These are phyloP conservation scores for Recurvomyces mirabilis DNA, from an alignment of 495 filamentous ascomycete species.

Conservation along the genomic window DNA sequence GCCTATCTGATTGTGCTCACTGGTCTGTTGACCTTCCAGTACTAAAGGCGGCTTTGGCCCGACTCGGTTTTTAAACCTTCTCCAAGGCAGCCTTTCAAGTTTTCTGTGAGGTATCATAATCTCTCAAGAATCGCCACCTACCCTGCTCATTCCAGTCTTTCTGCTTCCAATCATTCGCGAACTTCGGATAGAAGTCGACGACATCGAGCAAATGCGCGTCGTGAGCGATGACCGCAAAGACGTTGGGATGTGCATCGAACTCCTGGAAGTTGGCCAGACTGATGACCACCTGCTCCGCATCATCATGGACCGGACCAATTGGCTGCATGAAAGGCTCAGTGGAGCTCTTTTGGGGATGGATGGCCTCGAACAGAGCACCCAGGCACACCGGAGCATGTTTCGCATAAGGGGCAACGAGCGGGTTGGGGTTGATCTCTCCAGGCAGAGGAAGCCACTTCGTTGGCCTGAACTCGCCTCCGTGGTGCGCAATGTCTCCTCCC, in stretches of 20 bases:
- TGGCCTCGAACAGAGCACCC: slow-evolving; percentile 32
- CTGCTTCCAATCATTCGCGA: slow-evolving; percentile 39
- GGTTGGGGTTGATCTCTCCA: slow-evolving; percentile 31
- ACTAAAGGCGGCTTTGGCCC: no score
- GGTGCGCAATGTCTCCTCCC: slow-evolving; percentile 43
- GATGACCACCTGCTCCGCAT: slow-evolving; percentile 1
- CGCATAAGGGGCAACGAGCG: slow-evolving; percentile 17
- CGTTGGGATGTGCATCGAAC: slow-evolving; percentile 40
- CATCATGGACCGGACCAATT: slow-evolving; percentile 5
- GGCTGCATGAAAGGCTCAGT: slow-evolving; percentile 31
- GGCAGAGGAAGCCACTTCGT: slow-evolving; percentile 41
- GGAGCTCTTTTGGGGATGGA: slow-evolving; percentile 22
- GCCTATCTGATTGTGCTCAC: no score
- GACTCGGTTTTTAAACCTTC: no score
- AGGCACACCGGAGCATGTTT: slow-evolving; percentile 26
- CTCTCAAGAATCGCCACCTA: slow-evolving; percentile 45
- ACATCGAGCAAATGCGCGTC: slow-evolving; percentile 37
- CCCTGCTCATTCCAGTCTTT: slow-evolving; percentile 41
- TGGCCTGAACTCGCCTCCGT: slow-evolving; percentile 43
- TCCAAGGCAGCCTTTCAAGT: no score
- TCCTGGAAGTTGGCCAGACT: slow-evolving; percentile 10
- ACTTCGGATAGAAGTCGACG: slow-evolving; percentile 41
- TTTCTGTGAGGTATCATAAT: slow-evolving; percentile 41
- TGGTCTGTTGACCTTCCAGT: no score
- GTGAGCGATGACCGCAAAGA: slow-evolving; percentile 45